Conservation (phyloP, 768 basidiomycete species). For the Leccinum sublutescens region DNA sequence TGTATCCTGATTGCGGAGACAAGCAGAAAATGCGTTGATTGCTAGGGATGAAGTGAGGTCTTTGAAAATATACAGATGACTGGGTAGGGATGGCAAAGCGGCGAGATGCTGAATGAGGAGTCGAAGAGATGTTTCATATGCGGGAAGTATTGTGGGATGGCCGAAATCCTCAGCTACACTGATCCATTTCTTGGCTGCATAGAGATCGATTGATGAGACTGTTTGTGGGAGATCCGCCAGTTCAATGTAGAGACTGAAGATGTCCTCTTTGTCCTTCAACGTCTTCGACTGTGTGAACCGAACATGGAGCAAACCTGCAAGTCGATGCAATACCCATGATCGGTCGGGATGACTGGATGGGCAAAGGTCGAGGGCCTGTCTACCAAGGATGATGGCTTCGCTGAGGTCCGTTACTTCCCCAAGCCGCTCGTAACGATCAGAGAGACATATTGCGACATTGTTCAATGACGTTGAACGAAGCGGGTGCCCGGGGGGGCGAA, state of each 20-base stretch:
- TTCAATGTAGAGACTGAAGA: not conserved
- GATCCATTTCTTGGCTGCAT: not conserved
- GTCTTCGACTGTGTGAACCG: no score
- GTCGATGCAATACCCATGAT: no score
- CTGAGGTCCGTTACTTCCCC: no score
- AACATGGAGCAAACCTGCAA: no score
- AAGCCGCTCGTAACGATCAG: not conserved
- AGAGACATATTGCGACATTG: not conserved
- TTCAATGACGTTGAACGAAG: not conserved
- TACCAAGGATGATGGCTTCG: no score
- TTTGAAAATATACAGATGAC: not conserved
- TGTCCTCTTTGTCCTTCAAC: not conserved
- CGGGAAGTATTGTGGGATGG: not conserved
- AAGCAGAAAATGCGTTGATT: not conserved
- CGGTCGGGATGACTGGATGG: no score
- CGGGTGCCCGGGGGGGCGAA: not conserved
- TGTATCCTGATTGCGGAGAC: no score
- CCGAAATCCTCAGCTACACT: not conserved
- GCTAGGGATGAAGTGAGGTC: not conserved
- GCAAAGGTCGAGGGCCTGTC: no score
- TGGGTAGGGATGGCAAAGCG: not conserved
- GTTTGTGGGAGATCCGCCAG: not conserved
- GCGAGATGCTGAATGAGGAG: not conserved
- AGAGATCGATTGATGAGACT: not conserved
- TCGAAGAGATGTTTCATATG: not conserved